Percentiles rank a stretch among this genome's conserved stretches.
Conservation (phyloP, 2,329 filamentous ascomycete genomes). For the Paracoccidioides lutzii region DNA sequence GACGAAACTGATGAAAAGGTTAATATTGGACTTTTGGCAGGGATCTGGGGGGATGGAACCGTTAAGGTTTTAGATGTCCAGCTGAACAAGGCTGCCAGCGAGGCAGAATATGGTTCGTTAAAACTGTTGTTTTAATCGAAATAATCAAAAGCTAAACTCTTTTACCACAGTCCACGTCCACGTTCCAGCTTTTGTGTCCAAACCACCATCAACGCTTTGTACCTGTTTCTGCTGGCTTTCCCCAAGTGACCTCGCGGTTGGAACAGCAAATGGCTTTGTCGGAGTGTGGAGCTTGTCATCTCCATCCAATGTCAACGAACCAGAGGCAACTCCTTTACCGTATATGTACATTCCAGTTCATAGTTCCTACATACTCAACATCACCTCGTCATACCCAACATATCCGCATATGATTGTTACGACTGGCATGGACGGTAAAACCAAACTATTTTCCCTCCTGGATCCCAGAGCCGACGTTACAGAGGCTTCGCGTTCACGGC, state of each 20-base stretch:
- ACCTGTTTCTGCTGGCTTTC: slow-evolving; percentile 47
- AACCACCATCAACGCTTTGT: slow-evolving; percentile 40
- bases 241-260: slow-evolving; percentile 40
- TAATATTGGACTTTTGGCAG: slow-evolving; percentile 42
- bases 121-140: not conserved
- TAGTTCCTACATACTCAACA: slow-evolving; percentile 26
- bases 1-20: slow-evolving; percentile 19
- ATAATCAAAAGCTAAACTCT: slow-evolving; percentile 4
- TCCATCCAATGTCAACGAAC: slow-evolving; percentile 8
- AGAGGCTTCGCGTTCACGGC: slow-evolving; percentile 36
- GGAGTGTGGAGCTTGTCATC: slow-evolving; percentile 39
- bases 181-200: slow-evolving; percentile 38
- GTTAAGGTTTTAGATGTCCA: slow-evolving; percentile 43
- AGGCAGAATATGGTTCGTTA: slow-evolving; percentile 18
- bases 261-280: slow-evolving; percentile 44
- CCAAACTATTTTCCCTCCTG: slow-evolving; percentile 42
- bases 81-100: slow-evolving; percentile 15
- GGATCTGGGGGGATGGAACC: slow-evolving; percentile 46
- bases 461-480: slow-evolving; percentile 34
- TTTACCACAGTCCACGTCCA: slow-evolving; percentile 28
- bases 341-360: slow-evolving; percentile 27
- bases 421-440: slow-evolving; percentile 42
- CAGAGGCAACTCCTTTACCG: slow-evolving; percentile 15
- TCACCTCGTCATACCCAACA: slow-evolving; percentile 40
- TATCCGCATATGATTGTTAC: slow-evolving; percentile 41